Base-by-base conservation (phyloP, 306 rosid species). In the Vachellia collinsii region DNA sequence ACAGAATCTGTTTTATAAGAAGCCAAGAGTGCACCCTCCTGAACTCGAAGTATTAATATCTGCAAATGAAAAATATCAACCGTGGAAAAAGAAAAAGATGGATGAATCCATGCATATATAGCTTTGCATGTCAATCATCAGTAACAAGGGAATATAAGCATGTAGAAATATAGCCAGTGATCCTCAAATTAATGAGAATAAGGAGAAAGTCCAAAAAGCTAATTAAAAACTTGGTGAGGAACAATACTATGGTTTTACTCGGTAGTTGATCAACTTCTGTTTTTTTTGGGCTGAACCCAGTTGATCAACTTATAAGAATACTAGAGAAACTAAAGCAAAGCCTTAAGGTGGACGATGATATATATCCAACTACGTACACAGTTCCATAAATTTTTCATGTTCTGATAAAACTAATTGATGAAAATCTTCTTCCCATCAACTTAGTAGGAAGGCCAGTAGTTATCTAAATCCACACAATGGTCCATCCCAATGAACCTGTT, bases 381-480 rank as follows among this genome's bases (percentile, higher is more conserved):
- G 65, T 66, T 58, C 59, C 8, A 74, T 6, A 51, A 50, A 67
- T 36, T 38, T 74, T 67, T 19, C 44, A 80, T 53, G 38, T 6
- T 73, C 50, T 34, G 38, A 66, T 34, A 38, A 66, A 66, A 68
- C 73, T 68, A 20, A 41, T n/a, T n/a, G 13, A 42, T 34, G 17
- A 62, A 61, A n/a, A n/a, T n/a, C 47, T 48, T 22, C 63, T 74
- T 62, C 71, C 58, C 41, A 44, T 11, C 6, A 59, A 19, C 71
- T 87, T 86, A 91, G 84, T 88, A 91, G 77, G 86, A 20, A 63
- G 87, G 88, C 98, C 98, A 93, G 89, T 91, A 93, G 85, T 70
- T 86, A 19, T 93, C 97, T 8, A 93, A 88, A 82, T 91, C 97
- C 90, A 90, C 80, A 88, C 97, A 93, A 36, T 86, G 88, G 6